Conservation (phyloP, 768 basidiomycete genomes). For the Suillus fuscotomentosus region DNA sequence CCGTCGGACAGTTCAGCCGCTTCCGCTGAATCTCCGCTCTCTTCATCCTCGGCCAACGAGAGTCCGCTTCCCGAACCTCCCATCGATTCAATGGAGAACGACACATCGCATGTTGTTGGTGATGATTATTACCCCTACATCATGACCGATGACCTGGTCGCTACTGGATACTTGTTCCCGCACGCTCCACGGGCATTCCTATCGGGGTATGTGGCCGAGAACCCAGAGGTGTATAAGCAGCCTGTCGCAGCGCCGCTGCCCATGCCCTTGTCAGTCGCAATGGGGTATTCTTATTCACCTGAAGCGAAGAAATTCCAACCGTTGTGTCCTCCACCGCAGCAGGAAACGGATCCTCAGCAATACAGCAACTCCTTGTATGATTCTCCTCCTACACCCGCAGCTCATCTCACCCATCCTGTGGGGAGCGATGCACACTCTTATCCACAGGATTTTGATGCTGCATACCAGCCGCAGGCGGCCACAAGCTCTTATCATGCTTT, state of each 20-base stretch:
- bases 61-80: constrained; percentile 39
- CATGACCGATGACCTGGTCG: constrained; percentile 21
- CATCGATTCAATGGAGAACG: constrained; percentile 33
- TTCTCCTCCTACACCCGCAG: constrained; percentile 12
- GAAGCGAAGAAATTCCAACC: constrained; percentile 35
- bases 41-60: constrained; percentile 38
- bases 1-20: constrained; percentile 36
- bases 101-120: constrained; percentile 23
- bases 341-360: constrained; percentile 21
- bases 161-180: constrained; percentile 21
- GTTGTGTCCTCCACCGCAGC: constrained; percentile 33
- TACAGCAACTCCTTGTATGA: constrained; percentile 14
- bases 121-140: constrained; percentile 31
- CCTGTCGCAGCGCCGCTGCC: constrained; percentile 32
- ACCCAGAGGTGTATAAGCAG: constrained; percentile 30
- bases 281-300: constrained; percentile 32
- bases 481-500: constrained; percentile 23
- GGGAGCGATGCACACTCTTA: constrained; percentile 18
- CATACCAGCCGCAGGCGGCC: constrained; percentile 20
- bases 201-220: constrained; percentile 20
- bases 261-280: constrained; percentile 30
- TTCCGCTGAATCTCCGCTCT: constrained; percentile 38
- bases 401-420: constrained; percentile 14
- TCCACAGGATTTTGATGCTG: constrained; percentile 25
- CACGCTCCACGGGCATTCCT: constrained; percentile 24